Conservation (phyloP, 139 green algal species). For the Dunaliella sp. region DNA sequence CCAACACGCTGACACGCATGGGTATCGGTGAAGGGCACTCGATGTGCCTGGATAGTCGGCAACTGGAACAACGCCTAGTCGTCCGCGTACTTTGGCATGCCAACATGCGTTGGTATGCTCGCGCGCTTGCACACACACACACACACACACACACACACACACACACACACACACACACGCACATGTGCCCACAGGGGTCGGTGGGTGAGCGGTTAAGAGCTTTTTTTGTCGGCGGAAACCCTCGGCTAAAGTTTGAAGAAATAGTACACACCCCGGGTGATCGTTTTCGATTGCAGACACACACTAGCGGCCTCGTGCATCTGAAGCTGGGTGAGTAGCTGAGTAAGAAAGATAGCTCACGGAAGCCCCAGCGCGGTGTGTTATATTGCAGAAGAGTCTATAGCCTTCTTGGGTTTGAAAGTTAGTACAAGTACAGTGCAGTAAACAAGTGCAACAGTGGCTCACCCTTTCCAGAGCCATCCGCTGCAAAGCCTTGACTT, state of each 20-base stretch:
- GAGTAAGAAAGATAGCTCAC: neutral
- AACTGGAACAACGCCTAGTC: no score
- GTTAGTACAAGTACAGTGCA: neutral
- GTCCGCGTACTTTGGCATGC: no score
- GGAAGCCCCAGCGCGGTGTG: no score
- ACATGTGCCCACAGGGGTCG: constrained; percentile 47
- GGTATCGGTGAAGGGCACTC: no score
- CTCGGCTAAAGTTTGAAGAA: constrained; percentile 67
- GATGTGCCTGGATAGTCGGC: no score
- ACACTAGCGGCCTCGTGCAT: constrained; percentile 53
- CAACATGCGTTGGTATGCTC: neutral
- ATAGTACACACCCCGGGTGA: constrained; percentile 66
- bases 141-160: no score
- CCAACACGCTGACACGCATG: no score
- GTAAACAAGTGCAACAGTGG: neutral
- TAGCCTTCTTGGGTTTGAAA: neutral
- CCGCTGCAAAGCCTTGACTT: no score
- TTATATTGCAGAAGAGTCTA: neutral
- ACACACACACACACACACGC: no score
- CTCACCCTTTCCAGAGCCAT: neutral
- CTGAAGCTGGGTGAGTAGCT: constrained; percentile 49
- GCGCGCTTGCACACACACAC: no score
- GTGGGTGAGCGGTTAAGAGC: constrained; percentile 48
- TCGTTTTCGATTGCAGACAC: constrained; percentile 70
- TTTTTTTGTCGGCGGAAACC: constrained; percentile 68